Base-by-base conservation (phyloP, 2,329 filamentous ascomycete species). In the Neofusicoccum parvum region DNA sequence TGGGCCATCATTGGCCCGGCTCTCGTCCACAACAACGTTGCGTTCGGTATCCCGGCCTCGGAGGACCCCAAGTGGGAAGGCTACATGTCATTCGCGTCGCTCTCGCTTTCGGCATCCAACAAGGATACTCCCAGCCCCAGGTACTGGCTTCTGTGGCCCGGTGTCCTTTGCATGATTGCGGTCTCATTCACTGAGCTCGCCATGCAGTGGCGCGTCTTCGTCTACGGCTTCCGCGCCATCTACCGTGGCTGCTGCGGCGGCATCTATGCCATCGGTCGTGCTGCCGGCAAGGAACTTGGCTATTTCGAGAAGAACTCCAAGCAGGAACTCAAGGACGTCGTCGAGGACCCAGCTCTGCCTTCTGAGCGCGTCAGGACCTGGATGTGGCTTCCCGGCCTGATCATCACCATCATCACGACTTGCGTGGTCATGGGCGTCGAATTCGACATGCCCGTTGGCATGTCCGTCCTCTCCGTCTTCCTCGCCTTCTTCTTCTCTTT, bases 401-500 rank as follows among this genome's bases (percentile, higher is more conserved):
- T 81, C 54, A 46, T 84, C 17, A 75, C 79, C 67, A 82, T 85
- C 68, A 79, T 86, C 65, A 79, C 81, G 50, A 76, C 81, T 39
- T 85, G 80, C 70, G 80, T 86, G 64, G 78, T 87, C 65, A 80
- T 87, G 70, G 80, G 77, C 59, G 76, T 84, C 49, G 82, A 86
- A 69, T 87, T 82, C 79, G 77, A 83, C 12, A 86, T 87, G 79
- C 80, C 85, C 56, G 80, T 85, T 3, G 86, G 86, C 62, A 80
- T 87, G 74, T 84, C 83, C 9, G 78, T 88, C 50, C 77, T 88
- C 11, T 84, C 85, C 41, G 79, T 85, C 67, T 72, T 88, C 67
- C 78, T 88, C 45, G 83, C 84, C 64, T 86, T 88, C 79, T 78
- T 88, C 71, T 88, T 88, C 76, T 84, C 85, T 50, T 86, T 88